phyloP scores from a whole-genome alignment of 2,329 filamentous ascomycete genomes.

The Grosmannia serpens region DNA sequence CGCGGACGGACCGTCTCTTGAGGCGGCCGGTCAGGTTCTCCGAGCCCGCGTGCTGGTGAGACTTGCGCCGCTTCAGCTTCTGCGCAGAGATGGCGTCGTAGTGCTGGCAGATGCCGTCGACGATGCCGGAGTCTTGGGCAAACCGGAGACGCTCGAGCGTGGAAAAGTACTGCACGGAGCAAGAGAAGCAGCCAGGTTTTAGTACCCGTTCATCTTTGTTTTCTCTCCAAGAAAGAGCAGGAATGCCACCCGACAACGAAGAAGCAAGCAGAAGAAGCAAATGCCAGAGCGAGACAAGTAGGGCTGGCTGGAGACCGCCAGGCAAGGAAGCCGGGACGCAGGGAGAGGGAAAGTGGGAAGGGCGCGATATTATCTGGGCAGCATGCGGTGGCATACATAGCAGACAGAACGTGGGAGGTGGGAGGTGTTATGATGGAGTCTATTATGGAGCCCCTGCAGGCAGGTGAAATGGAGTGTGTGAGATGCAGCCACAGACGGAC shows the following conservation, averaged over 20 bases:
- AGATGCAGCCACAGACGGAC: neutral
- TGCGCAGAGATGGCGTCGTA: slow-evolving; percentile 22
- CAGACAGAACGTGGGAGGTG: neutral
- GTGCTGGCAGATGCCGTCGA: slow-evolving; percentile 24
- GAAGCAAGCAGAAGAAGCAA: neutral
- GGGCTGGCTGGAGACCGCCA: neutral
- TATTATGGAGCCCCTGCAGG: neutral
- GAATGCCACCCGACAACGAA: neutral
- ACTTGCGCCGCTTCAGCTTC: slow-evolving; percentile 18
- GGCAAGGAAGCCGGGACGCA: neutral
- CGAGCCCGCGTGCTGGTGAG: slow-evolving; percentile 18
- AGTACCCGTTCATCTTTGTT: slow-evolving; percentile 5
- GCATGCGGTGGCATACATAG: no score
- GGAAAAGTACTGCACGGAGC: slow-evolving; percentile 54
- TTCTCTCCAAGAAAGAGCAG: neutral
- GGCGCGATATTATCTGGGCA: neutral
- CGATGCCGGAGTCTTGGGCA: slow-evolving; percentile 31
- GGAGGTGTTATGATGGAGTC: neutral
- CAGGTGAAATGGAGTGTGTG: neutral
- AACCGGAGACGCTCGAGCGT: slow-evolving; percentile 59
- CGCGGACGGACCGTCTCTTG: slow-evolving; percentile 19
- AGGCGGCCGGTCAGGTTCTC: slow-evolving; percentile 21
- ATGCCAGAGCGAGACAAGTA: neutral
- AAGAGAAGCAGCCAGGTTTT: slow-evolving; percentile 8
- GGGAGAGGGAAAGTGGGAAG: neutral